Conservation (phyloP, 768 basidiomycete species). For the Psilocybe subaeruginosa region DNA sequence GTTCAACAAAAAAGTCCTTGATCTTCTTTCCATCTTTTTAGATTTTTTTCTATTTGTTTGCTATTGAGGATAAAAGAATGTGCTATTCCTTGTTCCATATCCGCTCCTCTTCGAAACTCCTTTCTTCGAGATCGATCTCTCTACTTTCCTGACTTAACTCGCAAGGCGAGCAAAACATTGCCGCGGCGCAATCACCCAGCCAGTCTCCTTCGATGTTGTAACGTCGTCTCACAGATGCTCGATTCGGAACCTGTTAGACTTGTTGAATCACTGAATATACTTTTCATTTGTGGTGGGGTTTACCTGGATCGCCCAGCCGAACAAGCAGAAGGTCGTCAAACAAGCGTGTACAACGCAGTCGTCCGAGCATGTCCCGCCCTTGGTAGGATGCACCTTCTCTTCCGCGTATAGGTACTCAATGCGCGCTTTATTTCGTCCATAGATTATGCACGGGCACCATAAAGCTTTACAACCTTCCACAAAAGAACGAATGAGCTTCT, state of each 20-base stretch:
- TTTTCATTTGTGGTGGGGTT: background rate
- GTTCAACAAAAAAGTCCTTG: no score
- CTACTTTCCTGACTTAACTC: constrained; percentile 41
- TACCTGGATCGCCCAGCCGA: constrained; percentile 25
- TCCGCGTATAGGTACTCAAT: constrained; percentile 18
- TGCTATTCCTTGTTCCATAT: constrained; percentile 13
- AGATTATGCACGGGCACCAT: constrained; percentile 21
- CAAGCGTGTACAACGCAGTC: constrained; percentile 20
- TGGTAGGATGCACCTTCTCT: constrained; percentile 6
- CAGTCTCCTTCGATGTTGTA: constrained; percentile 37
- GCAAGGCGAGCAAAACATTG: constrained; percentile 42
- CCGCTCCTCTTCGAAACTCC: constrained; percentile 13
- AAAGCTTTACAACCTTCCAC: constrained; percentile 18
- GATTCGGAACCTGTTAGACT: constrained; percentile 11
- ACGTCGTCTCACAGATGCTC: constrained; percentile 25
- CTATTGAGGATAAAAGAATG: background rate
- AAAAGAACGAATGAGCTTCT: background rate
- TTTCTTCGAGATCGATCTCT: constrained; percentile 43
- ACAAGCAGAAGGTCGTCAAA: constrained; percentile 19
- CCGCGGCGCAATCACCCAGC: constrained; percentile 32
- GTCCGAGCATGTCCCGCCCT: constrained; percentile 11
- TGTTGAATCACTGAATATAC: background rate
- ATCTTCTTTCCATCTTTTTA: background rate
- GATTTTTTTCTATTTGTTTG: background rate
- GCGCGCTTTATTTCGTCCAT: constrained; percentile 21